Conservation (phyloP, 495 filamentous ascomycete species). For the Lichenothelia convexa region DNA sequence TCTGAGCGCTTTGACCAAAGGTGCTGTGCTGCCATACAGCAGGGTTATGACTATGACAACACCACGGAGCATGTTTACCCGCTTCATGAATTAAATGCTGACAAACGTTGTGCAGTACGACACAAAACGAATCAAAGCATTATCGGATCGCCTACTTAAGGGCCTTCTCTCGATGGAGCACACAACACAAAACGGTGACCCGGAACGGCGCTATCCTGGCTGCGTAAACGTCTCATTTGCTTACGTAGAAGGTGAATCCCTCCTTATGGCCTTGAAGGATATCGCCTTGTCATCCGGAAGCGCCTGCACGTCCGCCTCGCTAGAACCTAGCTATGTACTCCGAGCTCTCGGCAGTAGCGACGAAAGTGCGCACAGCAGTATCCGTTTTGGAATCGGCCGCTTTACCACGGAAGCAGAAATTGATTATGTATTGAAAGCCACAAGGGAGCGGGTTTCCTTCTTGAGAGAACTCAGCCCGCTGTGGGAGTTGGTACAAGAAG, state of each 20-base stretch:
- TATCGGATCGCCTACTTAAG: constrained; percentile 67
- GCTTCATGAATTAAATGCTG: not conserved
- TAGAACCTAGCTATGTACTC: constrained; percentile 91
- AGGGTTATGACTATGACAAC: constrained; percentile 28
- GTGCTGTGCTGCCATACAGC: constrained; percentile 34
- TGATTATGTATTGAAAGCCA: constrained; percentile 93
- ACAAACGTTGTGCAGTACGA: constrained; percentile 58
- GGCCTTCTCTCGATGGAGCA: constrained; percentile 80
- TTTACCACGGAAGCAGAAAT: constrained; percentile 94
- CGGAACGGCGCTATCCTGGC: constrained; percentile 70
- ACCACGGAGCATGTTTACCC: not conserved
- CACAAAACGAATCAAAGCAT: constrained; percentile 54
- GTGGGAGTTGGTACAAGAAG: constrained; percentile 97
- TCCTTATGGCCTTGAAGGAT: constrained; percentile 96
- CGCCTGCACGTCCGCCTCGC: constrained; percentile 88
- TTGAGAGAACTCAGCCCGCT: constrained; percentile 87
- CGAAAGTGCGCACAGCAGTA: constrained; percentile 93
- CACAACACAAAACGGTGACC: constrained; percentile 77
- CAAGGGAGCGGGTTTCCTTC: constrained; percentile 74
- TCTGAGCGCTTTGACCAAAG: constrained; percentile 28
- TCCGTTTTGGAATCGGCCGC: constrained; percentile 90
- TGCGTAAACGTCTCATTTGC: constrained; percentile 98
- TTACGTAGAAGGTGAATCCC: constrained; percentile 92
- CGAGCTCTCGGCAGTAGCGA: constrained; percentile 88
- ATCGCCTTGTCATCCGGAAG: constrained; percentile 94